Evolutionary conservation across 352 stramenopile genomes (phyloP), one percentile per base, ranked within the genome.

Genomic region (Phytophthora meadii): DNA sequence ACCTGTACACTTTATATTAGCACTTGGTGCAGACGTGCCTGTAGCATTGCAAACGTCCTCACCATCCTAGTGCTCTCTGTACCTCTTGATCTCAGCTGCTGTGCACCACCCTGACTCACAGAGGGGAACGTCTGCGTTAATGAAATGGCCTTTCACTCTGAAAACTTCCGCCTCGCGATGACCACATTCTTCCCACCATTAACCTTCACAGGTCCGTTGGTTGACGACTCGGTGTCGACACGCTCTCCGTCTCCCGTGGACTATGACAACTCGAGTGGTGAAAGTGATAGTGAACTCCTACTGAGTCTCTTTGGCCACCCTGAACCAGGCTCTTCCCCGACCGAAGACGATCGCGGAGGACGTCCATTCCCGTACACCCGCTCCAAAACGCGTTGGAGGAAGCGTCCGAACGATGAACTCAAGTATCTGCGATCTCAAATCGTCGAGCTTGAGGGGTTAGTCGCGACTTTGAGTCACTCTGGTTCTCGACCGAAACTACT

Each of bases 401-500:
- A 75, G 37, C 61, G 65, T 22, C 70, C 66, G 36, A 75, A 72
- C 30, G 56, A 78, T 39, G 70, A 78, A 58, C 61, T 78, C 17
- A 72, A 78, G 52, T 78, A 78, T 32, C 25, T 78, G 10, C 55
- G 61, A 24, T 28, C 19, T 2, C 42, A 69, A 10, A 61, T 75
- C 30, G 11, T 24, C 0, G 70, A 70, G 28, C 56, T 78, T 1
- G 54, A 78, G 9, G 32, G 42, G 0, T 27, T 76, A 24, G 40
- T 74, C 0, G 9, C 25, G 17, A 54, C 51, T 15, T 52, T 74
- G 36, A 59, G 30, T 11, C 15, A 59, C 6, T 62, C 60, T 1
- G 27, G 49, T 17, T 2, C 25, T 3, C 27, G 41, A 30, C 15
- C 58, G 7, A 51, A 48, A 11, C 22, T 61, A 17, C 10, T 59